A percentile compares a stretch with the other conserved stretches of the same genome.
These are phyloP conservation scores for Macrotyloma uniflorum DNA, from an alignment of 306 rosid species.

Conservation along the genomic window DNA sequence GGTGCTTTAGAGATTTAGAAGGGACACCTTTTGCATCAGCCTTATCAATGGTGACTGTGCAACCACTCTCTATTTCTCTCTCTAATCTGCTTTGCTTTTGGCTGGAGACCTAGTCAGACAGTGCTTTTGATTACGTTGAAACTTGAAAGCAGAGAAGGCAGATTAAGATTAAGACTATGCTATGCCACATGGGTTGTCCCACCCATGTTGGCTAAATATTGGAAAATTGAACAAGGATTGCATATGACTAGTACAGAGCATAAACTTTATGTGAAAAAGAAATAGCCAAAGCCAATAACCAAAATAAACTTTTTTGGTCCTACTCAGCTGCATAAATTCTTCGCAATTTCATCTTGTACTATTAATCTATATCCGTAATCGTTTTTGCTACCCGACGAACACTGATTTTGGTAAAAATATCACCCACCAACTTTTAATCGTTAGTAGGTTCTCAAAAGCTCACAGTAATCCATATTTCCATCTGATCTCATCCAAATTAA, in stretches of 20 bases:
- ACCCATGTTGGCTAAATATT: constrained; percentile 40
- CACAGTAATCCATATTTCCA: constrained; percentile 31
- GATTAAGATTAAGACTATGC: constrained; percentile 35
- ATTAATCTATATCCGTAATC: constrained; percentile 5
- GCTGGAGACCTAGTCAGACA: constrained; percentile 55
- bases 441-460: not conserved
- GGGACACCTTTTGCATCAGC: constrained; percentile 41
- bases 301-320: constrained; percentile 20
- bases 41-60: constrained; percentile 49
- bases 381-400: constrained; percentile 14
- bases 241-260: constrained; percentile 31
- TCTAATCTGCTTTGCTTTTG: constrained; percentile 46
- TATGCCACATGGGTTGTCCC: constrained; percentile 73
- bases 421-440: constrained; percentile 43
- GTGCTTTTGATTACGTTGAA: constrained; percentile 60
- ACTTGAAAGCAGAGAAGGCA: constrained; percentile 37
- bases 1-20: constrained; percentile 32
- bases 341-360: constrained; percentile 13
- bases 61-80: constrained; percentile 32
- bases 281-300: constrained; percentile 6
- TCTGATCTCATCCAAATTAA: constrained; percentile 42
- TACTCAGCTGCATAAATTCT: constrained; percentile 10
- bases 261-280: constrained; percentile 19
- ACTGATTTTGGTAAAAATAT: constrained; percentile 28
- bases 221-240: constrained; percentile 17